Conservation (phyloP, 2,329 filamentous ascomycete genomes). For the Epichloe typhina region DNA sequence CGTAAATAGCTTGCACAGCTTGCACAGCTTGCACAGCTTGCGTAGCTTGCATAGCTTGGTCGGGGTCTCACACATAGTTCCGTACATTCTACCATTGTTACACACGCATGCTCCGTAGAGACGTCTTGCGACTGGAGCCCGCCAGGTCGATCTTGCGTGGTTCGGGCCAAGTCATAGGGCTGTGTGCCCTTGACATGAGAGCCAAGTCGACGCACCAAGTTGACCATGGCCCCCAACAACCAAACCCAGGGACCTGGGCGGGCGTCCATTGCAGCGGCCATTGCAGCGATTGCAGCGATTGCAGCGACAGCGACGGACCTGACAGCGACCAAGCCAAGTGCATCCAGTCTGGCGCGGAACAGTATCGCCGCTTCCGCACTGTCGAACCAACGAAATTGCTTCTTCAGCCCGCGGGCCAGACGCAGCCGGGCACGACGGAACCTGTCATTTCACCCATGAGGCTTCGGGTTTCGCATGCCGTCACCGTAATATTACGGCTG, state of each 20-base stretch:
- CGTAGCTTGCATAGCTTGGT: conserved; percentile 2
- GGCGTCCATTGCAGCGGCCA: not conserved
- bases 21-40: too few relatives aligned
- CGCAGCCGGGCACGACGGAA: not conserved
- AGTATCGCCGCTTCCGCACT: not conserved
- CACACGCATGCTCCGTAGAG: not conserved
- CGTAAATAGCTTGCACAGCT: conserved; percentile 5
- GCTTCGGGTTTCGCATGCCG: too few relatives aligned
- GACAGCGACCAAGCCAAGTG: too few relatives aligned
- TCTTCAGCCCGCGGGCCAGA: not conserved
- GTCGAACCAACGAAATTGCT: not conserved
- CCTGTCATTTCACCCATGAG: not conserved
- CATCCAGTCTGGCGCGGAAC: not conserved
- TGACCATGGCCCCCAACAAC: not conserved
- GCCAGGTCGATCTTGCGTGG: conserved; percentile 3
- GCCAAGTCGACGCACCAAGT: not conserved
- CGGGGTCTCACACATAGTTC: not conserved
- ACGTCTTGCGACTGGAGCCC: not conserved
- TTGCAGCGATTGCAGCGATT: not conserved
- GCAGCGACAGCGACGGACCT: not conserved
- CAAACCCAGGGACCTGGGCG: conserved; percentile 1
- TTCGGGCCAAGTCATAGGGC: conserved; percentile 5
- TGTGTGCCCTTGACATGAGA: not conserved
- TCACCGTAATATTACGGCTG: too few relatives aligned
- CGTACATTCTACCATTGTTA: too few relatives aligned